Evolutionary conservation across 768 basidiomycete species (phyloP).

Genomic region (Mycena alexandri): DNA sequence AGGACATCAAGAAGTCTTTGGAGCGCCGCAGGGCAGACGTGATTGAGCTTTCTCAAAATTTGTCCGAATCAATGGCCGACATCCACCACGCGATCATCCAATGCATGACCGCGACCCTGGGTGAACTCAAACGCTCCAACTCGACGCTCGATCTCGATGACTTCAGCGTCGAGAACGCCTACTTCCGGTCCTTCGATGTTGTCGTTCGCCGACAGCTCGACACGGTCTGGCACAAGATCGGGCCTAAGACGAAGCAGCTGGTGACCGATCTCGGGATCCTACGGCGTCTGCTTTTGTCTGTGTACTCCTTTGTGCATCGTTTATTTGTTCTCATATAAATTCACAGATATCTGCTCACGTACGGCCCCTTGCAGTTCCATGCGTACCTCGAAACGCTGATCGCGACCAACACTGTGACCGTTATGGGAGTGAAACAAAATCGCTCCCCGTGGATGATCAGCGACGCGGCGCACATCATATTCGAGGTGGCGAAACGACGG

Average conservation of each 20-base stretch:
- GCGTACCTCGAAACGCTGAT: conserved; percentile 91
- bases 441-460: conserved; percentile 93
- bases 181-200: conserved; percentile 92
- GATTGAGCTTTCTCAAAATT: conserved; percentile 87
- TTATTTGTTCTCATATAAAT: not conserved
- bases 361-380: conserved; percentile 92
- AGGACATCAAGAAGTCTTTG: conserved; percentile 85
- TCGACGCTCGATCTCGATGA: conserved; percentile 91
- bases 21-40: conserved; percentile 91
- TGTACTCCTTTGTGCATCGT: conserved; percentile 13
- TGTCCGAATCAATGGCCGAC: conserved; percentile 90
- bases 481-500: conserved; percentile 82
- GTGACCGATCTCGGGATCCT: conserved; percentile 90
- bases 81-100: conserved; percentile 94
- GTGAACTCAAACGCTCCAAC: conserved; percentile 91
- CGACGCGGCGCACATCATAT: conserved; percentile 90
- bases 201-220: conserved; percentile 92
- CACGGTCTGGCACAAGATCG: conserved; percentile 97
- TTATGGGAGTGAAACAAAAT: conserved; percentile 71
- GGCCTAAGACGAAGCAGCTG: conserved; percentile 90
- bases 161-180: conserved; percentile 91
- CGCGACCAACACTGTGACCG: conserved; percentile 62
- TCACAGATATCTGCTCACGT: conserved; percentile 84
- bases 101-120: conserved; percentile 92
- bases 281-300: conserved; percentile 84